phyloP scores from a whole-genome alignment of 2,329 filamentous ascomycete genomes.

The Diaporthe sp. region DNA sequence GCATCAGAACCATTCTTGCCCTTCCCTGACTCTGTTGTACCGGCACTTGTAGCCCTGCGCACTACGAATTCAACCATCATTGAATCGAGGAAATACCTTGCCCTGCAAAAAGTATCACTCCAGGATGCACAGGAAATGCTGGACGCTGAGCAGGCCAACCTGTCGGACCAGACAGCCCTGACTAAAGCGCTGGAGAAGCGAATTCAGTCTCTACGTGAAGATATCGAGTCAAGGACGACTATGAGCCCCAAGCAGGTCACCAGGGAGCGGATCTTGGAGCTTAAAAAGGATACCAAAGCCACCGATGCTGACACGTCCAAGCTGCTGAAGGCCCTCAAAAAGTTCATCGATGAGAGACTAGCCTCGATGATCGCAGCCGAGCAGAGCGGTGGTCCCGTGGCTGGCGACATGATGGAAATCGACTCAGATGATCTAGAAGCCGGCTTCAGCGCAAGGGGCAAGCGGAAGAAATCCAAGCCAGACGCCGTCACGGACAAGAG shows the following conservation, averaged over 20 bases:
- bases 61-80: constrained; percentile 72
- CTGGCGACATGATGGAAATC: constrained; percentile 77
- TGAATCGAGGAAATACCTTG: constrained; percentile 71
- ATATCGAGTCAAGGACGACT: constrained; percentile 65
- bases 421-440: constrained; percentile 68
- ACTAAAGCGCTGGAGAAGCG: constrained; percentile 64
- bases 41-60: constrained; percentile 77
- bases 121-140: constrained; percentile 58
- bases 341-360: constrained; percentile 77
- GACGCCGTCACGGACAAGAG: constrained; percentile 56
- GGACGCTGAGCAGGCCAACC: constrained; percentile 59
- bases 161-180: constrained; percentile 67
- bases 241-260: constrained; percentile 71
- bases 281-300: constrained; percentile 66
- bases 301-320: constrained; percentile 71
- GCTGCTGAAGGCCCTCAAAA: constrained; percentile 72
- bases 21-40: constrained; percentile 72
- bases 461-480: constrained; percentile 58
- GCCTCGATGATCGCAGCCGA: constrained; percentile 84
- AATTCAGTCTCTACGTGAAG: constrained; percentile 67
- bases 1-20: constrained; percentile 74
- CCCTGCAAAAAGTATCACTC: constrained; percentile 53
- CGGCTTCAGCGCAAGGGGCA: constrained; percentile 70
- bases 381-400: constrained; percentile 84
- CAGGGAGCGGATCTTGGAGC: constrained; percentile 69